Base-by-base conservation (phyloP, 352 stramenopile species). In the Globisporangium cylindrosporum region DNA sequence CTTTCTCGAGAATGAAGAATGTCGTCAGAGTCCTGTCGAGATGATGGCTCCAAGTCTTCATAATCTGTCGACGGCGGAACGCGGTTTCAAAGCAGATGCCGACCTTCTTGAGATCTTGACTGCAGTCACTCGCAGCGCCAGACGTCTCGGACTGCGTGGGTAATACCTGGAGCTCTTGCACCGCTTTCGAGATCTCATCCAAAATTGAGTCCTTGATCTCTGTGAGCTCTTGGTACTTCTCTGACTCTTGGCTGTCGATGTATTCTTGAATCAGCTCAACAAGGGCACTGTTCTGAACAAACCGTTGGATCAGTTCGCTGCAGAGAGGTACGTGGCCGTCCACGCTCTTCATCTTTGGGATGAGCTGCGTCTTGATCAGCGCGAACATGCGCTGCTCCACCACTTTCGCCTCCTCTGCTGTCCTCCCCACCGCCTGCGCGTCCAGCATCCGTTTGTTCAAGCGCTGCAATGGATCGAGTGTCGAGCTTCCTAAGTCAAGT, bases 351-450 rank as follows among this genome's bases (percentile, higher is more conserved):
- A 63, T 22, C 43, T 68, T 55, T n/a, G 29, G 34, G 15, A 58
- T 6, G n/a, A 82, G 67, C 27, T 74, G 69, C 12, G 71, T 60
- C 27, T 66, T 66, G 10, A 80, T 69, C 1, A 78, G 43, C 5
- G 68, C 73, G 7, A 75, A 43, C 24, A 92, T 74, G 29, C 86
- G 80, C 49, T 84, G 73, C 61, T 92, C 86, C 3, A 91, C 73
- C 32, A 89, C 73, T 65, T 93, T 91, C 0, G 83, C 86, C 70
- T 93, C 86, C 41, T 93, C 86, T 5, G 86, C 83, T n/a, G 81
- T 93, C 22, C 72, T 78, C 0, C 79, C 80, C 4, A 59, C 73
- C 0, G 62, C 67, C n/a, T 85, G 79, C 1, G 86, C 83, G 0
- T 79, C 72, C 4, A 72, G 27, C 63, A 82, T 74, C 0, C 78